These are phyloP conservation scores for Purpureocillium takamizusanense DNA, from an alignment of 2,329 filamentous ascomycete species.

Conservation along the genomic window DNA sequence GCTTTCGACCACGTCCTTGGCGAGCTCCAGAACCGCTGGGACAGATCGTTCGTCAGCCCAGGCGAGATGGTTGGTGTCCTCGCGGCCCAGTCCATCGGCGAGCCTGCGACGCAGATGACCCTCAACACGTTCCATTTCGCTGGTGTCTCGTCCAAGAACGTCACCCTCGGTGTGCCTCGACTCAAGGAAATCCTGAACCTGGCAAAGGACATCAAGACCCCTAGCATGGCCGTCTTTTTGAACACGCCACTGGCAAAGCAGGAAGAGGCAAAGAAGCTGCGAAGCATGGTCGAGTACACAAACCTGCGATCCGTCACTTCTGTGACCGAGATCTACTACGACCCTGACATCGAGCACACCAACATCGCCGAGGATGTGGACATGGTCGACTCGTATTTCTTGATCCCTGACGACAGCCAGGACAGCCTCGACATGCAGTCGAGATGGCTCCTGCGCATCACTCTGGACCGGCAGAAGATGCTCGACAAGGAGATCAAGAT, in stretches of 20 bases:
- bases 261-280: conserved; percentile 74
- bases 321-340: conserved; percentile 93
- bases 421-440: conserved; percentile 66
- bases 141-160: conserved; percentile 99
- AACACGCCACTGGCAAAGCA: conserved; percentile 56
- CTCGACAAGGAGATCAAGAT: conserved; percentile 90
- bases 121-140: conserved; percentile 99
- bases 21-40: conserved; percentile 82
- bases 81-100: conserved; percentile 95
- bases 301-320: conserved; percentile 86
- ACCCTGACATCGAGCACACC: conserved; percentile 79
- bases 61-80: conserved; percentile 99
- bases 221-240: conserved; percentile 90
- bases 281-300: conserved; percentile 88
- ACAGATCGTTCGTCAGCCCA: conserved; percentile 74
- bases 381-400: conserved; percentile 94
- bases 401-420: conserved; percentile 72
- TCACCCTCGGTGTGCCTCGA: conserved; percentile 96
- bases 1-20: conserved; percentile 90
- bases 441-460: conserved; percentile 89
- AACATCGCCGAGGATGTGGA: conserved; percentile 81
- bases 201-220: conserved; percentile 96
- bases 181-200: conserved; percentile 99
- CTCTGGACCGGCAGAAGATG: conserved; percentile 86
- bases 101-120: conserved; percentile 98